These are phyloP conservation scores for Urtica urens DNA, from an alignment of 306 rosid species.

Conservation along the genomic window DNA sequence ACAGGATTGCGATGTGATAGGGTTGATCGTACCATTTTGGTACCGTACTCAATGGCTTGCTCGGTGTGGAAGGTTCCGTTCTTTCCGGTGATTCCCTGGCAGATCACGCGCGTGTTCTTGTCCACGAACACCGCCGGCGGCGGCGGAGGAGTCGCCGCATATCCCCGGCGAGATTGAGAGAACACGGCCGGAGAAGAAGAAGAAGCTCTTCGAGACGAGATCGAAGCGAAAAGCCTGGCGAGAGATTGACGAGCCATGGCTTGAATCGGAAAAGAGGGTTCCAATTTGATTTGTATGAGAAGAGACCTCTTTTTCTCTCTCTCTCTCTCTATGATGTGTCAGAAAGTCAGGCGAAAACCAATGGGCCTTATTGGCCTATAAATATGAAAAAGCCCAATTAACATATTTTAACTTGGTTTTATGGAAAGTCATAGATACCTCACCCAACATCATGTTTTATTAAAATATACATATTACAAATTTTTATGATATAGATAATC, in stretches of 20 bases:
- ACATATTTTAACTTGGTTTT: no score
- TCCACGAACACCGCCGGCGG: slow-evolving; percentile 91
- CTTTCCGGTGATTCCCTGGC: slow-evolving; percentile 95
- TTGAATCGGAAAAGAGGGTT: background rate
- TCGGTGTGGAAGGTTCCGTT: slow-evolving; percentile 94
- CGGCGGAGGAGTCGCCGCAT: slow-evolving; percentile 43
- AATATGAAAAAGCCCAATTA: no score
- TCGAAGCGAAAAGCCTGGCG: slow-evolving; percentile 42
- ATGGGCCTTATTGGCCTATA: no score
- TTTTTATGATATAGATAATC: no score
- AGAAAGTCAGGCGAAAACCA: no score
- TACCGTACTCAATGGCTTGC: slow-evolving; percentile 97
- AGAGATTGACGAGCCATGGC: slow-evolving; percentile 63
- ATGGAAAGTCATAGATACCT: no score
- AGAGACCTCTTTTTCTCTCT: no score
- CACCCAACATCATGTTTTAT: no score
- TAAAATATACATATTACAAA: no score
- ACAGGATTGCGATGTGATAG: background rate
- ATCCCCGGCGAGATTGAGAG: slow-evolving; percentile 33
- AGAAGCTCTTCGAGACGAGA: slow-evolving; percentile 40
- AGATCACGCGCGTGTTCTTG: slow-evolving; percentile 93
- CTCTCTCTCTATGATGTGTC: no score
- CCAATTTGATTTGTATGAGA: no score
- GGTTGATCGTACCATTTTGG: slow-evolving; percentile 67
- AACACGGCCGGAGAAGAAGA: slow-evolving; percentile 11